Percentiles rank a stretch among this genome's conserved stretches.
phyloP scores from a whole-genome alignment of 805 yeast species.

The Lipomyces spencermartinsiae region DNA sequence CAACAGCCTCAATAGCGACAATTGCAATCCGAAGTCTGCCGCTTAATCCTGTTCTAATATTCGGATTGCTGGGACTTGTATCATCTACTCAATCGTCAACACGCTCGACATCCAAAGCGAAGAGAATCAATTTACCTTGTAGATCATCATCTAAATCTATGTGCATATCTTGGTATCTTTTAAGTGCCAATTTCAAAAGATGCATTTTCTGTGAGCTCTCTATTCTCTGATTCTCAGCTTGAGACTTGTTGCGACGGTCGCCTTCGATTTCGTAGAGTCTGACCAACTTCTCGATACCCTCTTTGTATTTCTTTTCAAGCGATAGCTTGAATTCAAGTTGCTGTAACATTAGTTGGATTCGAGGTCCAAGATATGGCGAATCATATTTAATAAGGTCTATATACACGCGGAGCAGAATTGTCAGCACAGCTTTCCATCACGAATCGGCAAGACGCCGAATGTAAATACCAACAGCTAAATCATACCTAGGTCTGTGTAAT shows the following conservation, averaged over 20 bases:
- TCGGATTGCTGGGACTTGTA: conserved; percentile 69
- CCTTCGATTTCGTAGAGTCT: conserved; percentile 89
- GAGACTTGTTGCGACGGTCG: conserved; percentile 80
- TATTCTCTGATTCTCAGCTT: conserved; percentile 80
- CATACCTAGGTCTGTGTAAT: conserved; percentile 38
- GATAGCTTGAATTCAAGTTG: conserved; percentile 92
- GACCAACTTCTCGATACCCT: conserved; percentile 88
- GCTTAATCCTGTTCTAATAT: conserved; percentile 78
- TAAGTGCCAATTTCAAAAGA: conserved; percentile 79
- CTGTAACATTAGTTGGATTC: conserved; percentile 94
- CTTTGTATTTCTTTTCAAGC: conserved; percentile 91
- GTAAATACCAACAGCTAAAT: background rate
- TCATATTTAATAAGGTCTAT: conserved; percentile 85
- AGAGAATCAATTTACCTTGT: conserved; percentile 13
- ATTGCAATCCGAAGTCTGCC: conserved; percentile 80
- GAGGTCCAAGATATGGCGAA: conserved; percentile 91
- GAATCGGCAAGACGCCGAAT: background rate
- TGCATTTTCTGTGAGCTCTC: conserved; percentile 88
- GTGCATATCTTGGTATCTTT: conserved; percentile 88
- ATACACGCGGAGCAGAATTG: background rate
- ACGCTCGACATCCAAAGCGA: background rate
- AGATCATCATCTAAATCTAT: conserved; percentile 65
- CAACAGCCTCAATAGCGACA: conserved; percentile 83
- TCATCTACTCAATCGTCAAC: conserved; percentile 38
- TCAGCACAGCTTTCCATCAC: background rate